Conservation (phyloP, 257 asterid genomes). For the Fraxinus quadrangulata region DNA sequence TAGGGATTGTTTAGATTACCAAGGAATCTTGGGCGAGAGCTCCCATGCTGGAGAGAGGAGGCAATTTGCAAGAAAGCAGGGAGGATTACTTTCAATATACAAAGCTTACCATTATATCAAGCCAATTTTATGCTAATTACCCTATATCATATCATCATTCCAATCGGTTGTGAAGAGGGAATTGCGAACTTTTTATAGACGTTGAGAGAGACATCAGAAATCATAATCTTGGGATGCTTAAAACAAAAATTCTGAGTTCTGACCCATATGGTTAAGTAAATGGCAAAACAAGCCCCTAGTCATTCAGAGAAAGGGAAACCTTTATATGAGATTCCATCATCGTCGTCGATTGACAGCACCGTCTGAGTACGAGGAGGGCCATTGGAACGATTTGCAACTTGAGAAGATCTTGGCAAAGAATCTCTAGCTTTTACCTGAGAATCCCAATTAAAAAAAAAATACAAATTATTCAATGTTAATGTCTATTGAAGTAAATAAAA, state of each 20-base stretch:
- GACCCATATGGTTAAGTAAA: not conserved
- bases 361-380: conserved; percentile 74
- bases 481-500: not conserved
- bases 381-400: conserved; percentile 54
- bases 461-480: conserved; percentile 17
- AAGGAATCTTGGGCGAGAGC: not conserved
- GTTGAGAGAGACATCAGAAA: not conserved
- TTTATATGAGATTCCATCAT: conserved; percentile 78
- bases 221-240: not conserved
- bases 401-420: conserved; percentile 65
- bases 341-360: conserved; percentile 58
- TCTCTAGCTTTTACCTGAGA: conserved; percentile 74
- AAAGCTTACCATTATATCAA: not conserved
- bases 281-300: not conserved
- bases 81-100: not conserved
- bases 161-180: not conserved
- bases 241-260: not conserved
- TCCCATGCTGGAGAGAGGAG: not conserved
- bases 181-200: not conserved
- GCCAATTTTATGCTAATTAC: not conserved
- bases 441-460: not conserved
- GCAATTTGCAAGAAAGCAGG: not conserved
- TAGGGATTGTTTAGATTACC: not conserved
- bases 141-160: not conserved
- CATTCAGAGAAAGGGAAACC: conserved; percentile 39